phyloP scores from a whole-genome alignment of 2,329 filamentous ascomycete genomes.

The Aspergillus sp. region DNA sequence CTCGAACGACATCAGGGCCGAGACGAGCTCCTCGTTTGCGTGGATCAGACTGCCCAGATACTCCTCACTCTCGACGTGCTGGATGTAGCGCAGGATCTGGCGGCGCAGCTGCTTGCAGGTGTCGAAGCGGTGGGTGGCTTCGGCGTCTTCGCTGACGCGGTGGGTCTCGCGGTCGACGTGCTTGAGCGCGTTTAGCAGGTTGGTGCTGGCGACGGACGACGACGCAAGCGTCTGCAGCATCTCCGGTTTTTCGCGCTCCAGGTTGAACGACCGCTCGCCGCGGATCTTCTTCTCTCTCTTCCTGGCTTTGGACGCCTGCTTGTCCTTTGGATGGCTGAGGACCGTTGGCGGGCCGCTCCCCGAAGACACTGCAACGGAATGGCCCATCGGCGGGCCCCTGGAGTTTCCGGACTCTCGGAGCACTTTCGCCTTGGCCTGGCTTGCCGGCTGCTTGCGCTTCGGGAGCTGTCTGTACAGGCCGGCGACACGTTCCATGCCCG shows the following conservation, averaged over 20 bases:
- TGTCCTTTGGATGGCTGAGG: slow-evolving; percentile 28
- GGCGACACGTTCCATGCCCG: slow-evolving; percentile 72
- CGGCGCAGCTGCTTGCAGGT: slow-evolving; percentile 75
- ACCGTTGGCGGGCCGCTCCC: slow-evolving; percentile 29
- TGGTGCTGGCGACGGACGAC: slow-evolving; percentile 81
- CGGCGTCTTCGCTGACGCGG: slow-evolving; percentile 73
- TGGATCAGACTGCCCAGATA: slow-evolving; percentile 85
- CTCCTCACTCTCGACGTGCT: slow-evolving; percentile 81
- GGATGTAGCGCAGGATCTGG: slow-evolving; percentile 83
- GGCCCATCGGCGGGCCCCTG: slow-evolving; percentile 26
- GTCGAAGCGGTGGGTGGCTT: slow-evolving; percentile 70
- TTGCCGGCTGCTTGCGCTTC: slow-evolving; percentile 60
- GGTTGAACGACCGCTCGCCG: slow-evolving; percentile 57
- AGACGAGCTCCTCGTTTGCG: slow-evolving; percentile 92
- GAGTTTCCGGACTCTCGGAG: slow-evolving; percentile 63
- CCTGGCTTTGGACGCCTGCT: slow-evolving; percentile 33
- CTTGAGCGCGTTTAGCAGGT: slow-evolving; percentile 76
- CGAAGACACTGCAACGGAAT: slow-evolving; percentile 30
- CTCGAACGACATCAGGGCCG: slow-evolving; percentile 86
- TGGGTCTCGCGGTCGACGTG: slow-evolving; percentile 83
- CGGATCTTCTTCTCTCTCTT: slow-evolving; percentile 46
- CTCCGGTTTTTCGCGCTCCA: slow-evolving; percentile 77
- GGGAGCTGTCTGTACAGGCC: slow-evolving; percentile 64
- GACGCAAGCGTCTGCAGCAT: slow-evolving; percentile 86
- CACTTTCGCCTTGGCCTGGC: slow-evolving; percentile 71